phyloP scores from a whole-genome alignment of 352 stramenopile species.

The Plasmopara muralis region DNA sequence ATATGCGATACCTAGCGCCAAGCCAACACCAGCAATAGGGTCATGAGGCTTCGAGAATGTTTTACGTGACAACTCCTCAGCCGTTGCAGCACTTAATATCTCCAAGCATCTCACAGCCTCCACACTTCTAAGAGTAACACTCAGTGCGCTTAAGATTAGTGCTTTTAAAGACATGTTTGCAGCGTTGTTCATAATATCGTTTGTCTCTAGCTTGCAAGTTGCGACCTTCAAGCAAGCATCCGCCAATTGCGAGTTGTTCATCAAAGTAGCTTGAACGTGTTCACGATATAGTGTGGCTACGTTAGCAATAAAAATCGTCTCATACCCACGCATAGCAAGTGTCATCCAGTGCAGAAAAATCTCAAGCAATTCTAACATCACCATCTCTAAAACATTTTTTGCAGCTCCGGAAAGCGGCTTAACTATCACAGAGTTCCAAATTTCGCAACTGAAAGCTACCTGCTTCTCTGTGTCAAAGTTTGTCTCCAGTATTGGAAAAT shows the following conservation, averaged over 20 bases:
- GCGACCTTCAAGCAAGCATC: conserved; percentile 15
- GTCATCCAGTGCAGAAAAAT: conserved; percentile 27
- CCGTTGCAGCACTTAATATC: conserved; percentile 8
- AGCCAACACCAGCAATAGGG: conserved; percentile 13
- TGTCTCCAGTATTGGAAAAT: conserved; percentile 11
- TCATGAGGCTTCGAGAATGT: conserved; percentile 19
- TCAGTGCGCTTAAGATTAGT: conserved; percentile 20
- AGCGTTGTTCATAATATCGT: conserved; percentile 3
- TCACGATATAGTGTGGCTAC: conserved; percentile 16
- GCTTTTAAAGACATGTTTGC: conserved; percentile 15
- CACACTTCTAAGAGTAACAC: background rate
- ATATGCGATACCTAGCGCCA: conserved; percentile 21
- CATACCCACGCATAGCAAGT: conserved; percentile 28
- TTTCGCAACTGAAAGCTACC: conserved; percentile 11
- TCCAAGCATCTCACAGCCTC: conserved; percentile 16
- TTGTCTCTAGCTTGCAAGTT: conserved; percentile 3
- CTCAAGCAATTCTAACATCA: conserved; percentile 11
- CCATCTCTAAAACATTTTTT: background rate
- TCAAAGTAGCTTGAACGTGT: conserved; percentile 10
- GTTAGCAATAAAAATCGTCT: conserved; percentile 28
- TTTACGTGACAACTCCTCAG: conserved; percentile 17
- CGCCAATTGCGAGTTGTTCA: conserved; percentile 4
- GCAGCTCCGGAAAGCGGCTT: conserved; percentile 15
- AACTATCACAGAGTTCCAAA: conserved; percentile 23
- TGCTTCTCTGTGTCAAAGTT: conserved; percentile 24